Conservation (phyloP, 179 eudicot species). For the Silene vulgaris region DNA sequence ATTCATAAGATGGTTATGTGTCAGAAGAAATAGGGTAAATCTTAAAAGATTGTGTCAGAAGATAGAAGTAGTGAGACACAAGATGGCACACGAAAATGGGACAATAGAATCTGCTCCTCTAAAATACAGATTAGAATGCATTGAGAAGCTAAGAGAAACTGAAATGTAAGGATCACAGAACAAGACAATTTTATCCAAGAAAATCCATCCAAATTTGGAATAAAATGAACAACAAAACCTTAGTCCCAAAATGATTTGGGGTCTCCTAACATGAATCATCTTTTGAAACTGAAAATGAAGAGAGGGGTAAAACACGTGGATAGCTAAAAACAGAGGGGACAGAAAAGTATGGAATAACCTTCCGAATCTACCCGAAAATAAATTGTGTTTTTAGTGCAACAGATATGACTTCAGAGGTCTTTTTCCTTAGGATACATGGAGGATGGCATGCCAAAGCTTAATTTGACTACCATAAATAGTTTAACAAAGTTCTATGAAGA, state of each 20-base stretch:
- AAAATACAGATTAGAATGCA: background rate
- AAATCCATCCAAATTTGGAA: background rate
- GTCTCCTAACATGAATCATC: background rate
- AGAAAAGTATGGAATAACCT: background rate
- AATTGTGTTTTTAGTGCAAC: background rate
- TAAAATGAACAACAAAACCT: background rate
- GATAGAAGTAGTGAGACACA: too few relatives aligned
- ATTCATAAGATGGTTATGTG: too few relatives aligned
- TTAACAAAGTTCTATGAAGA: background rate
- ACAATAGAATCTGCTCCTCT: background rate
- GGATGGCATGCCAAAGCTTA: background rate
- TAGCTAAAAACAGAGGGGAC: background rate
- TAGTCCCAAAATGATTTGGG: background rate
- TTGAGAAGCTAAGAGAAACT: slow-evolving; percentile 5
- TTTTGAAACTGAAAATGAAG: background rate
- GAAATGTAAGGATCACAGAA: background rate
- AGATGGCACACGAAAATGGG: too few relatives aligned
- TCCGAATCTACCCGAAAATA: background rate
- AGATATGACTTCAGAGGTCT: background rate
- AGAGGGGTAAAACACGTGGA: background rate
- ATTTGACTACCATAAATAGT: slow-evolving; percentile 6
- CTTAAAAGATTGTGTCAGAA: too few relatives aligned
- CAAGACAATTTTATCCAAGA: background rate
- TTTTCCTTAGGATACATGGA: background rate
- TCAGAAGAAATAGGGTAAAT: too few relatives aligned